Evolutionary conservation across 805 yeast species (phyloP).

Genomic region (Pichia thaimueangensis): DNA sequence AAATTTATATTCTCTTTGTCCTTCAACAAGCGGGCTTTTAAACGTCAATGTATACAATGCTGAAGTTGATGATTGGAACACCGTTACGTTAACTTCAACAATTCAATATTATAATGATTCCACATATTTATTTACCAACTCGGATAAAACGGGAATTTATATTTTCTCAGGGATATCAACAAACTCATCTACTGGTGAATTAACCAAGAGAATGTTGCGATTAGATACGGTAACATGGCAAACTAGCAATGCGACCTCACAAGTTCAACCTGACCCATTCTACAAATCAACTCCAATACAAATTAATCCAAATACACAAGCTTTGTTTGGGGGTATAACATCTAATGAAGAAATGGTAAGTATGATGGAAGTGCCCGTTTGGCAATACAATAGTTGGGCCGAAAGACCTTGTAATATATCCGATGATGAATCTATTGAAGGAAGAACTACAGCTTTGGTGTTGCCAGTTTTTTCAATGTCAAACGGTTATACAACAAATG

Average conservation of each 20-base stretch:
- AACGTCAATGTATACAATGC: constrained; percentile 13
- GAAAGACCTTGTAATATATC: constrained; percentile 36
- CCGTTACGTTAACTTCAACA: constrained; percentile 12
- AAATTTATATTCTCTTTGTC: constrained; percentile 23
- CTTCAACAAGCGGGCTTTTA: constrained; percentile 2
- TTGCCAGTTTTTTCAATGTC: constrained; percentile 44
- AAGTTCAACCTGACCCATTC: constrained; percentile 51
- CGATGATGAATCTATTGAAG: constrained; percentile 35
- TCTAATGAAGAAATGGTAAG: constrained; percentile 55
- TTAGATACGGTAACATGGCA: constrained; percentile 32
- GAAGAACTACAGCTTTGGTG: constrained; percentile 47
- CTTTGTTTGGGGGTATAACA: constrained; percentile 64
- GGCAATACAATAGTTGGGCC: constrained; percentile 69
- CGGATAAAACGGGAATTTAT: constrained; percentile 36
- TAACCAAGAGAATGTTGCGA: constrained; percentile 39
- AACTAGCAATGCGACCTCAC: constrained; percentile 36
- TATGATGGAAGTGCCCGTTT: constrained; percentile 66
- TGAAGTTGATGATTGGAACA: constrained; percentile 18
- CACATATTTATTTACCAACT: constrained; percentile 36
- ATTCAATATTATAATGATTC: constrained; percentile 27
- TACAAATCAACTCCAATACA: constrained; percentile 43
- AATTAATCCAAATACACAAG: constrained; percentile 39
- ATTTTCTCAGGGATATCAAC: constrained; percentile 47
- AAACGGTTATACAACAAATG: constrained; percentile 17
- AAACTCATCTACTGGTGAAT: constrained; percentile 14